Percentiles rank a stretch among this genome's conserved stretches.
Conservation (phyloP, 129 eudicot species). For the Arctium minus region DNA sequence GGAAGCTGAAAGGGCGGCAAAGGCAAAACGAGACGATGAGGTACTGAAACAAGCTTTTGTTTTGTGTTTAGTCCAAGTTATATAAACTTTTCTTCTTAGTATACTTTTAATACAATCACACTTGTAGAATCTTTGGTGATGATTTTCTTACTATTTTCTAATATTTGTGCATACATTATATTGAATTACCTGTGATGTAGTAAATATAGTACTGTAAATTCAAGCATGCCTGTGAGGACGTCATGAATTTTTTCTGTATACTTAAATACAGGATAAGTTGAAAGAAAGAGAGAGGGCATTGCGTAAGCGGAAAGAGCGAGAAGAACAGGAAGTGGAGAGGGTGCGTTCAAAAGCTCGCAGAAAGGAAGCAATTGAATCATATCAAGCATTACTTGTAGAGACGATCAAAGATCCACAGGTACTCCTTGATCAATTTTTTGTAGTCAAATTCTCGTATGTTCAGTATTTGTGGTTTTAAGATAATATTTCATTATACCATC, state of each 20-base stretch:
- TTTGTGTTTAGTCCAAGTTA: not conserved
- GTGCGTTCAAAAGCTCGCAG: slow-evolving; percentile 82
- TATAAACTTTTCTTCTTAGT: not conserved
- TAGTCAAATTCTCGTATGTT: not conserved
- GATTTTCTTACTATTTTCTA: too few species aligned
- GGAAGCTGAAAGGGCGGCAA: slow-evolving; percentile 53
- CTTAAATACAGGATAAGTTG: slow-evolving; percentile 58
- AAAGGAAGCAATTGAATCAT: slow-evolving; percentile 89
- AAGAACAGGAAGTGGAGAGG: slow-evolving; percentile 97
- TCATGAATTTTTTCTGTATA: slow-evolving; percentile 2
- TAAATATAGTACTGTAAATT: not conserved
- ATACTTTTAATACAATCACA: not conserved
- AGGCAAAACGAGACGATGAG: slow-evolving; percentile 83
- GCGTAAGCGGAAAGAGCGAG: slow-evolving; percentile 95
- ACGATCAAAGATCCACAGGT: slow-evolving; percentile 96
- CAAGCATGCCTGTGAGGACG: not conserved
- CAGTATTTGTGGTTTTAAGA: not conserved
- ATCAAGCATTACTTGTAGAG: slow-evolving; percentile 96
- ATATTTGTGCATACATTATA: not conserved
- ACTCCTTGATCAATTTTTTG: not conserved
- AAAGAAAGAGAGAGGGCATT: slow-evolving; percentile 81
- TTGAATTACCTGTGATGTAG: not conserved
- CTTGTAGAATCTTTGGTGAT: not conserved
- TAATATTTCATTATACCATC: not conserved
- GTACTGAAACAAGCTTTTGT: slow-evolving; percentile 28